Percentiles rank a stretch among this genome's conserved stretches.
Evolutionary conservation across 495 filamentous ascomycete species (phyloP).

Genomic region (Talaromyces adpressus): DNA sequence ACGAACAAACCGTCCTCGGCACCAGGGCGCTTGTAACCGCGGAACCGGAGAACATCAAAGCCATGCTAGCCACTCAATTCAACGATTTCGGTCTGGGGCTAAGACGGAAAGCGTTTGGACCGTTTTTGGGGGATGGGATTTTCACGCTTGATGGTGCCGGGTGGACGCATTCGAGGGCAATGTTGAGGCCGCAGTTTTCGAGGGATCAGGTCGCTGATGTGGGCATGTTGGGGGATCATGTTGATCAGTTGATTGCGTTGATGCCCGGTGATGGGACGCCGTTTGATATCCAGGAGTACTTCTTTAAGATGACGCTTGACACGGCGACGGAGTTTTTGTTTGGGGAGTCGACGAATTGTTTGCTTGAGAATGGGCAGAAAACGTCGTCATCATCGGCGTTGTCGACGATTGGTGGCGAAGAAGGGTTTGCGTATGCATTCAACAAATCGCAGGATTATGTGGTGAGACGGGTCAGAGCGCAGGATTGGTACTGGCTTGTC

Average conservation of each 20-base stretch:
- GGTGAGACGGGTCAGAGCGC: conserved; percentile 18
- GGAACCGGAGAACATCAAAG: conserved; percentile 84
- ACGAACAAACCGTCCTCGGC: conserved; percentile 20
- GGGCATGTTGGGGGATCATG: conserved; percentile 48
- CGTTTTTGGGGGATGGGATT: conserved; percentile 54
- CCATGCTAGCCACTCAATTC: conserved; percentile 76
- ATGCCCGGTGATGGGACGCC: conserved; percentile 37
- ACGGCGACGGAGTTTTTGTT: conserved; percentile 64
- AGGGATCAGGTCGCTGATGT: conserved; percentile 43
- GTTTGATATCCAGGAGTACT: conserved; percentile 56
- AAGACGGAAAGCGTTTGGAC: conserved; percentile 35
- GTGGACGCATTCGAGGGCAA: conserved; percentile 53
- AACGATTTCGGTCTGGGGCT: conserved; percentile 51
- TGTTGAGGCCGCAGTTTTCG: conserved; percentile 48
- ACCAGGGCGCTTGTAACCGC: conserved; percentile 42
- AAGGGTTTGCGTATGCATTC: conserved; percentile 42
- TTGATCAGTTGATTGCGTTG: conserved; percentile 43
- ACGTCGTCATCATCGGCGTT: conserved; percentile 12
- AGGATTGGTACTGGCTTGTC: conserved; percentile 34
- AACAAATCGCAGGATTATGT: conserved; percentile 35
- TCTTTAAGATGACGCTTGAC: conserved; percentile 58
- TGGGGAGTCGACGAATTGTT: conserved; percentile 44
- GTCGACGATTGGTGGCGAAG: conserved; percentile 24
- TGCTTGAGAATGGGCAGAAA: conserved; percentile 12
- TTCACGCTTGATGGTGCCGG: conserved; percentile 63